Base-by-base conservation (phyloP, 352 stramenopile genomes). In the Peronospora belbahrii region DNA sequence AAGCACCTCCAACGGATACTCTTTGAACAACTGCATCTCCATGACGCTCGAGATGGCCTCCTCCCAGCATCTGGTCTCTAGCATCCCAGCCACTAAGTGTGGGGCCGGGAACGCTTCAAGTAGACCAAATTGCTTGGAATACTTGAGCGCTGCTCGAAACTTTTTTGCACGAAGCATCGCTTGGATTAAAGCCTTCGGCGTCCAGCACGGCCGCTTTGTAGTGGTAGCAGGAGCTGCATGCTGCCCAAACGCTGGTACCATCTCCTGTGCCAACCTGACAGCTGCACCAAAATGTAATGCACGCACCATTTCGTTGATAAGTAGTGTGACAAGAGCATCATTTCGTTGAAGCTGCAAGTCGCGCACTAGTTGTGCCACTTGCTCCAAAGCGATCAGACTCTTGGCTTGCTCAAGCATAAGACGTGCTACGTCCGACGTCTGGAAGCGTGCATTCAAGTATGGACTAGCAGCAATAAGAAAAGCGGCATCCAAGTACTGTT, bases 121-220 rank as follows among this genome's bases (percentile, higher is more conserved):
- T 35, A 91, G 47, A n/a, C 71, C 60, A 43, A 93, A 91, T 39
- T 93, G 77, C 47, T 87, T 85, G 31, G 74, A 61, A 34, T 78
- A 93, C 51, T 87, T 91, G 18, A 91, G 62, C 39, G 79, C 82
- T 14, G 72, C 67, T 30, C 71, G 72, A 48, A 75, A 93, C 49
- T 85, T 80, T 18, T 72, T 57, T 10, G 65, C 79, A 2, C 82
- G 71, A 11, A 91, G 71, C 79, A 93, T 91, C n/a, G 82, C 82
- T 52, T 91, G 80, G 7, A 93, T 67, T 2, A 93, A 59, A 7
- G 79, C 80, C 22, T 74, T 60, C 4, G 82, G 82, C n/a, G 82
- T 91, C 82, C 82, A 93, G 17, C 58, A 75, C 10, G 52, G 59
- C 15, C 55, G 50, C 9, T 72, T 55, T 19, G 19, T 24, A 5